Conservation (phyloP, 805 yeast species). For the Kodamaea kakaduensis region DNA sequence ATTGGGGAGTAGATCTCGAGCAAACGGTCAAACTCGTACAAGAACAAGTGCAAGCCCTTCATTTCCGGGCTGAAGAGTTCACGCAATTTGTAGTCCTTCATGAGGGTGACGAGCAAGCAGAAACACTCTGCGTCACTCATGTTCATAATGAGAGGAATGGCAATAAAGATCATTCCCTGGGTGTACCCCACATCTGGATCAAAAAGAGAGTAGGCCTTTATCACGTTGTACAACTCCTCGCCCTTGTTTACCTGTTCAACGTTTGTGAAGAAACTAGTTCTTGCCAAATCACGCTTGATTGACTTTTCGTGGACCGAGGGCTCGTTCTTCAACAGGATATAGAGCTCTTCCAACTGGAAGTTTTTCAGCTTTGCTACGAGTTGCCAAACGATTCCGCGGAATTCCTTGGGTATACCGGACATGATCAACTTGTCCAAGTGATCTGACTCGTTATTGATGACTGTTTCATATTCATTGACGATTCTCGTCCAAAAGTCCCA, state of each 20-base stretch:
- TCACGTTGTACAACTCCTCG: conserved; percentile 64
- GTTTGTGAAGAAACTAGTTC: conserved; percentile 77
- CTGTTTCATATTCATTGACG: conserved; percentile 68
- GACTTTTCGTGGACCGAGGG: conserved; percentile 65
- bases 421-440: conserved; percentile 59
- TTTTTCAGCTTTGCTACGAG: conserved; percentile 76
- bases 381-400: conserved; percentile 93
- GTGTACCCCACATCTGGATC: conserved; percentile 96
- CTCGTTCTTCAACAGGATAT: conserved; percentile 45
- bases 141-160: conserved; percentile 79
- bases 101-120: conserved; percentile 70
- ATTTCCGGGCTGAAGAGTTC: conserved; percentile 79
- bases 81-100: conserved; percentile 82
- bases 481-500: conserved; percentile 89
- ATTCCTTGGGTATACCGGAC: conserved; percentile 76
- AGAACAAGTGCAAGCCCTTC: conserved; percentile 83
- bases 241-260: conserved; percentile 51
- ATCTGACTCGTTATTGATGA: conserved; percentile 59
- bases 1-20: conserved; percentile 73
- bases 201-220: conserved; percentile 78
- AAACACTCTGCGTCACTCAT: conserved; percentile 83
- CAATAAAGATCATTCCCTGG: conserved; percentile 95
- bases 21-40: conserved; percentile 88
- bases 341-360: conserved; percentile 56
- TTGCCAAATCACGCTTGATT: conserved; percentile 74